Conservation (phyloP, 1,139 yeast species). For the Candida frijolesensis region DNA sequence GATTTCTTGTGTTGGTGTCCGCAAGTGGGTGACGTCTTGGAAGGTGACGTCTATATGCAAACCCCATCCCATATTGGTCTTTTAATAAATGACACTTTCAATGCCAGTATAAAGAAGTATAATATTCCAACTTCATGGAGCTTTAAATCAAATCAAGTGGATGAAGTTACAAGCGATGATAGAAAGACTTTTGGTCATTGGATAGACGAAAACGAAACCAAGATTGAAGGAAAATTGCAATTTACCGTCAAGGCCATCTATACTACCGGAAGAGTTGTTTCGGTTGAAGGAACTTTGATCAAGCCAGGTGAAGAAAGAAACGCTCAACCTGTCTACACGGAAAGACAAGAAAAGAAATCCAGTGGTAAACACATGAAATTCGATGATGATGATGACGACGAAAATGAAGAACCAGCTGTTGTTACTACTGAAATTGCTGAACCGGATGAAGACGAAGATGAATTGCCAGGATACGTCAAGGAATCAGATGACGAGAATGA, state of each 20-base stretch:
- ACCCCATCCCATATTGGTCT: constrained; percentile 94
- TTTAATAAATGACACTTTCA: constrained; percentile 88
- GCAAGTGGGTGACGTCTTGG: constrained; percentile 75
- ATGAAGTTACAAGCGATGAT: constrained; percentile 40
- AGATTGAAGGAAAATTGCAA: constrained; percentile 77
- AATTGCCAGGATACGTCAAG: constrained; percentile 21
- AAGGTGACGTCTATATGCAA: constrained; percentile 89
- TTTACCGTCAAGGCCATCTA: constrained; percentile 75
- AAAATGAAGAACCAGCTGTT: constrained; percentile 19
- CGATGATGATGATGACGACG: constrained; percentile 36
- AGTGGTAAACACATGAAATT: constrained; percentile 43
- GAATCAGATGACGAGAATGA: constrained; percentile 20
- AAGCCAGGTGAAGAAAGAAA: constrained; percentile 61
- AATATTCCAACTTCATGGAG: constrained; percentile 83
- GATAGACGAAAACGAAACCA: constrained; percentile 72
- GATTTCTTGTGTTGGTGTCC: constrained; percentile 91
- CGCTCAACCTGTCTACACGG: constrained; percentile 51
- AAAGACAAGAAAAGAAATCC: constrained; percentile 12
- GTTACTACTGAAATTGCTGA: constrained; percentile 29
- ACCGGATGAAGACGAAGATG: constrained; percentile 24
- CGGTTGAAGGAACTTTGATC: constrained; percentile 82
- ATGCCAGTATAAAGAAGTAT: constrained; percentile 85
- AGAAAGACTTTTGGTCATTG: constrained; percentile 75
- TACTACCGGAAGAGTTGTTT: constrained; percentile 78
- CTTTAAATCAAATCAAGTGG: constrained; percentile 77